Evolutionary conservation across 2,329 filamentous ascomycete species (phyloP), one percentile per base, ranked within the genome.

Genomic region (Talaromyces rugulosus): DNA sequence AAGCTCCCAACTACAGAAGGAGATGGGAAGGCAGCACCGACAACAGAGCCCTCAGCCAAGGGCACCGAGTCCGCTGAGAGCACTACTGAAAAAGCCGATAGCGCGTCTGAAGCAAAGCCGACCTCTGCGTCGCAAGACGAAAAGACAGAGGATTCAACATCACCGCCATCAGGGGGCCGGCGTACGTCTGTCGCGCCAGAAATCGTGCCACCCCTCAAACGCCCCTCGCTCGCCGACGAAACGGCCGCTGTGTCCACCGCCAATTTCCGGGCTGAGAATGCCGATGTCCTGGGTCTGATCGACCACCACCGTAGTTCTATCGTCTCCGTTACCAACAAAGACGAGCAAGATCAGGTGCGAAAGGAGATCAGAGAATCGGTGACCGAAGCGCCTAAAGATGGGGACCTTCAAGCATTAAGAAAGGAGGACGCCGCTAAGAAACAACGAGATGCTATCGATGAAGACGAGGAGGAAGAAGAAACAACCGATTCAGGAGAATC

Each of bases 281-380:
- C 69, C 47, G 71, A 73, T 64, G 61, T 66, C 59, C 62, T 76
- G 61, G 74, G 74, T 4, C 64, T 77, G n/a, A 70, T 75, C n/a
- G 69, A 69, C 58, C 75, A 77, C 63, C 75, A 78, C 63, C 75
- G 74, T 28, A 70, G 70, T 0, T 74, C 74, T 7, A 73, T 73
- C 34, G 67, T 77, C 8, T 74, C 74, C 28, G 70, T 69, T 4
- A 70, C 71, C 0, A 72, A 72, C 16, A 65, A 70, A 16, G 72
- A 70, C 42, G 76, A 76, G 60, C 69, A 71, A 33, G 71, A 73
- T n/a, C 69, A 74, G 60, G 67, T 74, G 5, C 70, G 71, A 18
- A 67, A 70, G 50, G 75, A 78, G 61, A 68, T 78, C 44, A 71
- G 76, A 11, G 70, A 72, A 52, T 77, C 76, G 4, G 71, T 78